phyloP scores from a whole-genome alignment of 129 eudicot species.

The Lonicera japonica region DNA sequence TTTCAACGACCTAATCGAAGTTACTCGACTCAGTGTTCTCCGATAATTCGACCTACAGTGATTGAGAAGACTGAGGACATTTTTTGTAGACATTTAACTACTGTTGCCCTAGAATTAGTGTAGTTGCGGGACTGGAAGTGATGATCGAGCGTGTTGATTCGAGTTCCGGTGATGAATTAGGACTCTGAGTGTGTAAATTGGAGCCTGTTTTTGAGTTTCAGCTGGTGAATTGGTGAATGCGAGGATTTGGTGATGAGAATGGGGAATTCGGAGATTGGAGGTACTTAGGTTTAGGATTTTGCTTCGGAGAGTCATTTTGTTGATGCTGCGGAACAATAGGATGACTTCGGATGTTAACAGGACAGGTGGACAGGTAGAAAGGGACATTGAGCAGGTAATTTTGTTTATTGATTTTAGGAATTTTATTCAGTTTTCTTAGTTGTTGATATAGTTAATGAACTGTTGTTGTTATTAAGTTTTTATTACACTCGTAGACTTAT shows the following conservation, averaged over 20 bases:
- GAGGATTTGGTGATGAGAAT: background rate
- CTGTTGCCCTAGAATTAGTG: slow-evolving; percentile 2
- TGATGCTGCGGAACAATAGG: slow-evolving; percentile 48
- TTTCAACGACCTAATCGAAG: background rate
- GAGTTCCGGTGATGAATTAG: no score
- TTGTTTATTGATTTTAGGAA: background rate
- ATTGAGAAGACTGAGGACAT: background rate
- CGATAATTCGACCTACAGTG: background rate
- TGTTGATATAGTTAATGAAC: background rate
- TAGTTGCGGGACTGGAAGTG: no score
- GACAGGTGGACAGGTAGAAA: slow-evolving; percentile 57
- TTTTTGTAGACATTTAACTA: no score
- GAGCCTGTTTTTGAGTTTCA: no score
- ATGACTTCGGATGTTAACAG: slow-evolving; percentile 60
- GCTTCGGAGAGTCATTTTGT: slow-evolving; percentile 10
- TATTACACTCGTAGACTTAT: background rate
- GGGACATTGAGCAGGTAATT: slow-evolving; percentile 82
- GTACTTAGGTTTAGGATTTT: slow-evolving; percentile 26
- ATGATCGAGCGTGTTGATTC: no score
- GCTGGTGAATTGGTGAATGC: background rate
- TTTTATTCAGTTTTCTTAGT: background rate
- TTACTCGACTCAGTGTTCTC: background rate
- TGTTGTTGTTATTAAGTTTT: background rate
- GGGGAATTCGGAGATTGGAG: slow-evolving; percentile 17
- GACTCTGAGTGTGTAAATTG: no score